Base-by-base conservation (phyloP, 129 eudicot genomes). In the Helichrysum umbraculigerum region DNA sequence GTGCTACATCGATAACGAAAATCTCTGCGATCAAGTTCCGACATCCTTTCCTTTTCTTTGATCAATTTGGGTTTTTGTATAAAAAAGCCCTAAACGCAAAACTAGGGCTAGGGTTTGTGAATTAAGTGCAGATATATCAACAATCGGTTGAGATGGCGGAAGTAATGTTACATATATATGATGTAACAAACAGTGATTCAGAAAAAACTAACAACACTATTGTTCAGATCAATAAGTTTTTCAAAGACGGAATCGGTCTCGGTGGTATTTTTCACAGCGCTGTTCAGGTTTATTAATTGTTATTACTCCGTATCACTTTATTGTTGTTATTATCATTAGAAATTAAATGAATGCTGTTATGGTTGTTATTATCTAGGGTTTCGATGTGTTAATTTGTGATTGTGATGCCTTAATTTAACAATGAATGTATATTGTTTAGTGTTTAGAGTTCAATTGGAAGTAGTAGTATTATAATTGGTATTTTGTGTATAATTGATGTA, bases 191-290 rank as follows among this genome's bases (percentile, higher is more conserved):
- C 73, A 94, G 98, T 66, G 96, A 86, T 47, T 91, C 92, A 12
- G 97, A 94, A 12, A 84, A 94, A 82, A 89, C 98, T 4, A 94
- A 94, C 85, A 94, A 81, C 79, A 91, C 98, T 28, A 91, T 94
- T 84, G 63, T 91, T 80, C 93, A 94, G 81, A 91, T 94, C 88
- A 94, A 94, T 72, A 91, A 87, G 96, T 47, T 94, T 83, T 94
- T 94, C 83, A 94, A 94, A 80, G 98, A 94, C 41, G 96, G 97
- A 33, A 94, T 94, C 20, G 98, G 98, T 20, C 83, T 94, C 35
- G 98, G 98, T 19, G 98, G 98, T 35, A 94, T 94, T 81, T 94
- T 94, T 72, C 98, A 94, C 76, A 91, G 98, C 79, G 98, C 98
- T 22, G 89, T 93, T 75, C 96, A 93, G 98, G 98, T 93, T 20